Conservation (phyloP, 164 flowering plant genomes). For the Warburgia ugandensis region DNA sequence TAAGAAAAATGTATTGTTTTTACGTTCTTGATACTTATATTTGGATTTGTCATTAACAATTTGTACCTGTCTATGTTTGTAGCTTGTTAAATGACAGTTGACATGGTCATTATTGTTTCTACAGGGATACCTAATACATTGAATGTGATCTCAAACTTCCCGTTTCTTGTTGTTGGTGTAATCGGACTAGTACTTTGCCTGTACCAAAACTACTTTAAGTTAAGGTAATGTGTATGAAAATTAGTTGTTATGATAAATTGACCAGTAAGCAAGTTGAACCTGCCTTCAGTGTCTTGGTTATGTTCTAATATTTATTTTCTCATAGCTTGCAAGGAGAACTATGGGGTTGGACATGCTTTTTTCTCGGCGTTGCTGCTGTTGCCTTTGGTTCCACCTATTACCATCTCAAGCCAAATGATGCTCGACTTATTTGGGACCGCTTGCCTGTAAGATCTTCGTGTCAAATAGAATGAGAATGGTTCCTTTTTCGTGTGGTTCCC, state of each 20-base stretch:
- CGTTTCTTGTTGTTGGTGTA: slow-evolving; percentile 75
- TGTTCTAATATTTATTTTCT: neutral
- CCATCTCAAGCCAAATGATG: slow-evolving; percentile 88
- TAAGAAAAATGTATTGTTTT: too few species aligned
- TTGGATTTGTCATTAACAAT: neutral
- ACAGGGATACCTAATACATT: slow-evolving; percentile 92
- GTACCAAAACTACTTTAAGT: slow-evolving; percentile 50
- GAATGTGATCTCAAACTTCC: slow-evolving; percentile 84
- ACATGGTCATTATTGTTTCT: slow-evolving; percentile 6
- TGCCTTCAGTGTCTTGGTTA: neutral
- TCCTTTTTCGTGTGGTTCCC: neutral
- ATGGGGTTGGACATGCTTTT: slow-evolving; percentile 83
- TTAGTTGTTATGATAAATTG: neutral
- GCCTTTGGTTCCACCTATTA: slow-evolving; percentile 89
- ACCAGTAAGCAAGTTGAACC: too few species aligned
- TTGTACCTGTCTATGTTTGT: neutral
- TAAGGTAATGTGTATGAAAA: slow-evolving; percentile 43
- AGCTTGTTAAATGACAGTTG: neutral
- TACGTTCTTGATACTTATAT: too few species aligned
- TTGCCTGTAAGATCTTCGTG: slow-evolving; percentile 54
- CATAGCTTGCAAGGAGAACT: slow-evolving; percentile 78
- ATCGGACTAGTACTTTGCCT: slow-evolving; percentile 73
- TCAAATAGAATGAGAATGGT: neutral
- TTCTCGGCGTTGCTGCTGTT: slow-evolving; percentile 83
- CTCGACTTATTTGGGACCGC: slow-evolving; percentile 92